Evolutionary conservation across 805 yeast species (phyloP), one percentile per base, ranked within the genome.

Genomic region (Kregervanrija fluxuum): DNA sequence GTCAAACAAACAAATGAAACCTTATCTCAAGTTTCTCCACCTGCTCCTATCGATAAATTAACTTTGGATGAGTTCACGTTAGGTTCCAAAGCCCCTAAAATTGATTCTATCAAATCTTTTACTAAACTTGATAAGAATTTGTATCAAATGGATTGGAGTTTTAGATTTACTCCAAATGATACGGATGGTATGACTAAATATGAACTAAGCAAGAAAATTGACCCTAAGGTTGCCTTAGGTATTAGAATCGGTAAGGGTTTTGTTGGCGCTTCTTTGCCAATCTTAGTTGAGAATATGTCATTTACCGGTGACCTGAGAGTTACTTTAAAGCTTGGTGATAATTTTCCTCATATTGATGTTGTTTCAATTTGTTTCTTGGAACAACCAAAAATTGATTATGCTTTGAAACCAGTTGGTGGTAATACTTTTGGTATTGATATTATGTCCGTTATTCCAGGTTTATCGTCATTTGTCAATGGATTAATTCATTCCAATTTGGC

Each of bases 331-430:
- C 69, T 85, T 51, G 74, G 79, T 38, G 73, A 75, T 38, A 72
- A 73, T 54, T 84, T 85, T 62, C 95, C 95, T n/a, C 89, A 85
- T 55, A 82, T 85, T 47, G 80, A 79, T 49, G 63, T 77, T 53
- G 86, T 85, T 8, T 79, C 87, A 14, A 68, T 85, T 45, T 83
- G 80, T 50, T 77, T 85, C 55, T 67, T 85, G 56, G 91, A 85
- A 60, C 83, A 91, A 14, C 93, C 93, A 34, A 70, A 74, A 30
- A 82, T 85, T 57, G 90, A 82, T 58, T 85, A 84, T 60, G 82
- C 80, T 15, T 74, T 85, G 69, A 85, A 85, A 60, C 95, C 95
- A 9, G 83, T 85, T 43, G 93, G 93, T 61, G 93, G 95, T 66
- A 91, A 85, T 60, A 81, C 90, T n/a, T 73, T 85, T 48, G 95